Conservation (phyloP, 2,329 filamentous ascomycete species). For the Sarocladiaceae sp. region DNA sequence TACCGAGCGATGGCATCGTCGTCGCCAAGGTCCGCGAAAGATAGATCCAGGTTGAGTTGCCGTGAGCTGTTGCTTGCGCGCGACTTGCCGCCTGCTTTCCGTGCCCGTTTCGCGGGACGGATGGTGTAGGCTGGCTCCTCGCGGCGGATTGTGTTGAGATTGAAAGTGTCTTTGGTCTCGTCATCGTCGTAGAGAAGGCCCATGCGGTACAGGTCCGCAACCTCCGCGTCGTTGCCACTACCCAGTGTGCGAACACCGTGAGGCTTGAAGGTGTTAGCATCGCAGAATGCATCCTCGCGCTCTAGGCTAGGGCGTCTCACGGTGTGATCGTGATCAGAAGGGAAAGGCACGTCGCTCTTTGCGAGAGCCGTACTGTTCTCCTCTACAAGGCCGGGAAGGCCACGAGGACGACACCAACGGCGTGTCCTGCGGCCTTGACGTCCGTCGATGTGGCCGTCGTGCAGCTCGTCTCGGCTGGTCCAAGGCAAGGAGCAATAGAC, state of each 20-base stretch:
- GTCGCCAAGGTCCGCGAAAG: conserved; percentile 37
- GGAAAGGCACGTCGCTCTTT: conserved; percentile 28
- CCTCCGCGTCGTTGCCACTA: conserved; percentile 26
- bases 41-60: conserved; percentile 33
- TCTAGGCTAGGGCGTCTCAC: conserved; percentile 37
- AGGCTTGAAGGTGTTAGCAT: conserved; percentile 31
- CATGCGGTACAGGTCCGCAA: conserved; percentile 38
- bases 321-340: conserved; percentile 27
- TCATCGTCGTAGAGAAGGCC: conserved; percentile 42
- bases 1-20: conserved; percentile 34
- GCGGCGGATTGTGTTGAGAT: conserved; percentile 33
- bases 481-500: no score
- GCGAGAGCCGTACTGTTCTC: conserved; percentile 32
- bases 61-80: conserved; percentile 15
- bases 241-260: conserved; percentile 21
- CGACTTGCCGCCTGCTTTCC: conserved; percentile 15
- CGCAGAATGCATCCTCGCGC: conserved; percentile 43
- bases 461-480: background rate
- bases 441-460: background rate
- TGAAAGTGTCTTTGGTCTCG: conserved; percentile 24
- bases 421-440: conserved; percentile 1
- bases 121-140: conserved; percentile 34
- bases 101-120: conserved; percentile 26
- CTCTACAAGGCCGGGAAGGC: conserved; percentile 14
- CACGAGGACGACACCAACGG: conserved; percentile 6